Evolutionary conservation across 352 stramenopile genomes (phyloP).

Genomic region (Thalassiosira hispida): DNA sequence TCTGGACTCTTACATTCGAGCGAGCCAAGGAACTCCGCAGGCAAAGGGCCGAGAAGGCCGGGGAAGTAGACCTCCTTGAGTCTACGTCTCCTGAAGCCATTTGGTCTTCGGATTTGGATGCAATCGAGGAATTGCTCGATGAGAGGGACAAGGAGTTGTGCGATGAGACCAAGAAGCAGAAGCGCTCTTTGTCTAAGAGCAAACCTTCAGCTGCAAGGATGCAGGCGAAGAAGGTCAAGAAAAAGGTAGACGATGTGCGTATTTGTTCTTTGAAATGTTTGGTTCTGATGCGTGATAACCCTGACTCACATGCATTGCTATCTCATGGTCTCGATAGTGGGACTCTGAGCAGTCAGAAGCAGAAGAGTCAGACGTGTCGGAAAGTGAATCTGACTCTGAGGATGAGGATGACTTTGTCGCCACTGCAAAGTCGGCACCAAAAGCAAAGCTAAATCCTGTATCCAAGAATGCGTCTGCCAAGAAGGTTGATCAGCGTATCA

Average conservation of each 20-base stretch:
- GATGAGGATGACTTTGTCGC: conserved; percentile 12
- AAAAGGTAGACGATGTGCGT: conserved; percentile 48
- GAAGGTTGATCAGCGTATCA: neutral
- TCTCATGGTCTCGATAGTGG: too few species aligned
- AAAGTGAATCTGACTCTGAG: conserved; percentile 19
- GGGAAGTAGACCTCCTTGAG: conserved; percentile 89
- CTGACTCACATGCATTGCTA: too few species aligned
- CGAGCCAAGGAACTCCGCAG: conserved; percentile 90
- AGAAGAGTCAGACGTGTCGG: neutral
- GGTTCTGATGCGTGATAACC: too few species aligned
- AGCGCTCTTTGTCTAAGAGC: conserved; percentile 63
- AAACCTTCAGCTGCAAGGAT: conserved; percentile 50
- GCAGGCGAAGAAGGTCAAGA: conserved; percentile 59
- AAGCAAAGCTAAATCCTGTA: too few species aligned
- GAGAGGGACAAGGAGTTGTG: conserved; percentile 77
- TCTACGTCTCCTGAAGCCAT: conserved; percentile 88
- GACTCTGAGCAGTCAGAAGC: conserved; percentile 1
- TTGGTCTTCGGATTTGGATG: conserved; percentile 89
- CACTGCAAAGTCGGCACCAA: neutral
- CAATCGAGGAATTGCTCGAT: conserved; percentile 84
- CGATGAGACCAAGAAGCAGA: conserved; percentile 63
- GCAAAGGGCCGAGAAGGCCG: conserved; percentile 90
- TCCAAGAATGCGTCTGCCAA: conserved; percentile 2
- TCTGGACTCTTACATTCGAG: conserved; percentile 97
- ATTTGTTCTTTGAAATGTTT: conserved; percentile 5